Evolutionary conservation across 768 basidiomycete species (phyloP).

Genomic region (Mycena amicta): DNA sequence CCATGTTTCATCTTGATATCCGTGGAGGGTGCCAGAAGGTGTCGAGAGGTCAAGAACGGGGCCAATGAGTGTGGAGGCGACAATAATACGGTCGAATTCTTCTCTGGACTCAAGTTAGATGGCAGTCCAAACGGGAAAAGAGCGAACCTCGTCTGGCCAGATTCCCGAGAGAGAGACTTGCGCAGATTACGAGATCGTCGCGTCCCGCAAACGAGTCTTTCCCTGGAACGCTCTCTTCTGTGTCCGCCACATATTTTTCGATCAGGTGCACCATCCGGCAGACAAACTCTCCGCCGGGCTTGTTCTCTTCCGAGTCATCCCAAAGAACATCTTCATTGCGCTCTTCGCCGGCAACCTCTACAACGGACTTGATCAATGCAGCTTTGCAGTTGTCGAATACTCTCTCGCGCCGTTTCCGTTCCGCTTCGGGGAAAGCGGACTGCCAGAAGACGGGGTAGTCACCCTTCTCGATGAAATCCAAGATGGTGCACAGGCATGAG

Average conservation of each 20-base stretch:
- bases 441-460: constrained; percentile 70
- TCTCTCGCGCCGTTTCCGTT: constrained; percentile 64
- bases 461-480: constrained; percentile 76
- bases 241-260: constrained; percentile 50
- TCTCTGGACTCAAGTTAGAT: constrained; percentile 43
- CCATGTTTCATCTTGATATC: constrained; percentile 91
- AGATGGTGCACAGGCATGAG: constrained; percentile 61
- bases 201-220: constrained; percentile 36
- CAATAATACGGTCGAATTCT: constrained; percentile 61
- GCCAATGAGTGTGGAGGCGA: constrained; percentile 69
- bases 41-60: constrained; percentile 56
- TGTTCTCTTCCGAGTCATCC: constrained; percentile 59
- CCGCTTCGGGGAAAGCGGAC: constrained; percentile 46
- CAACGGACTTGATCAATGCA: constrained; percentile 81
- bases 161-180: constrained; percentile 81
- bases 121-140: constrained; percentile 1
- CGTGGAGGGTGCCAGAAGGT: constrained; percentile 53
- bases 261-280: constrained; percentile 78
- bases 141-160: constrained; percentile 70
- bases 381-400: constrained; percentile 82
- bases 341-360: constrained; percentile 84
- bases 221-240: constrained; percentile 34
- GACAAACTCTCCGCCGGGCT: constrained; percentile 74
- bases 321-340: constrained; percentile 78
- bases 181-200: constrained; percentile 85